Base-by-base conservation (phyloP, 108 stramenopile genomes). In the Fragilaria radians region DNA sequence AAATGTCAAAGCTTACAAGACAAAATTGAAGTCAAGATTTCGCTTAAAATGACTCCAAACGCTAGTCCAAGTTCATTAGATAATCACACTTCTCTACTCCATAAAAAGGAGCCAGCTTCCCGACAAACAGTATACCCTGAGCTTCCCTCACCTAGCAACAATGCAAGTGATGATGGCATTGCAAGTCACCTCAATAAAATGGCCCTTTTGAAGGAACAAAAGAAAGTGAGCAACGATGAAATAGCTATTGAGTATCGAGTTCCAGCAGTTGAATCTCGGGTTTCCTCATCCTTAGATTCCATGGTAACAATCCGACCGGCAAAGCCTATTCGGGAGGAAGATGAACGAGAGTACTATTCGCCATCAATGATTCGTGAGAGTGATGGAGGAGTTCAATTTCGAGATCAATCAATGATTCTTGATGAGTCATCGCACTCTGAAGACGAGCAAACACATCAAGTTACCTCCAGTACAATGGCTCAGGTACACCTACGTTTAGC, bases 321-420 rank as follows among this genome's bases (percentile, higher is more conserved):
- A 42, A 42, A 42, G 36, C 36, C 36, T 42, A 14, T 42, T 42
- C 7, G 11, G 14, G 36, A 42, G 7, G 36, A 42, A 14, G 36
- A 42, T 42, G 36, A 42, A 42, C 7, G 36, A 42, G 36, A 42
- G 36, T 42, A 42, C 14, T 14, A 42, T 42, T 42, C 36, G 7
- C 36, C 36, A 11, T 42, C 36, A 7, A 11, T 42, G 14, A 42
- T 42, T 11, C 7, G 36, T 11, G 36, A 7, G 36, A 42, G 14
- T 14, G 36, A 42, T 42, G 36, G 36, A 42, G 36, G 36, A 42
- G 36, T 42, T 42, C 36, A 42, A 42, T 42, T 42, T 42, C 36
- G 36, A 14, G 36, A 42, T 11, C 11, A 42, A 11, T 11, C 11
- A 7, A 42, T 42, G 36, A 14, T 42, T 42, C 14, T 42, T 42